A percentile compares a stretch with the other conserved stretches of the same genome.
Conservation (phyloP, 2,329 filamentous ascomycete genomes). For the Dactylellina cionopaga region DNA sequence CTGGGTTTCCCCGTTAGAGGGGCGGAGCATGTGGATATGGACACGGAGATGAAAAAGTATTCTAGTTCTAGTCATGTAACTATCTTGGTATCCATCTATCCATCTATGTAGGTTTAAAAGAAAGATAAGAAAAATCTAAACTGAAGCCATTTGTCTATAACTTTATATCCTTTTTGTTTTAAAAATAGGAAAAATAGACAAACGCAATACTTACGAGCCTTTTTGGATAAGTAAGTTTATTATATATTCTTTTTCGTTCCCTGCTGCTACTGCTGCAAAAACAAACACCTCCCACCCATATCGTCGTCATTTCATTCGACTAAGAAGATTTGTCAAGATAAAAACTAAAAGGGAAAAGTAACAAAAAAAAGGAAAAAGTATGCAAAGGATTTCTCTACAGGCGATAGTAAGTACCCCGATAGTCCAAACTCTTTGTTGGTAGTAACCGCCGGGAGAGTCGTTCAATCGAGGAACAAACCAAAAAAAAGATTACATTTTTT, state of each 20-base stretch:
- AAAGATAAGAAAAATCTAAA: too few species aligned
- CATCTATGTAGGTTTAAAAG: too few species aligned
- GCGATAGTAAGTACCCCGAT: conserved; percentile 19
- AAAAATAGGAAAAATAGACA: neutral
- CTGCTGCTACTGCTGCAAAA: neutral
- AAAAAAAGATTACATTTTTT: conserved; percentile 18
- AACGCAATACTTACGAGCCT: neutral
- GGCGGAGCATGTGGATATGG: too few species aligned
- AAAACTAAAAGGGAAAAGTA: conserved; percentile 1
- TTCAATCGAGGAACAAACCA: conserved; percentile 1
- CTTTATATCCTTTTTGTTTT: conserved; percentile 10
- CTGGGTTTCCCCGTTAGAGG: too few species aligned
- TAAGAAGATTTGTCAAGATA: conserved; percentile 3
- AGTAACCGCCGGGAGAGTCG: neutral
- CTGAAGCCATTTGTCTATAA: neutral
- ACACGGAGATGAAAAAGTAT: too few species aligned
- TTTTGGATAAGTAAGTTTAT: conserved; percentile 26
- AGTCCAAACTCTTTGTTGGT: neutral
- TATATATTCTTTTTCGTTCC: conserved; percentile 23
- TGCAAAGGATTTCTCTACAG: conserved; percentile 41
- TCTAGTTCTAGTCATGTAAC: too few species aligned
- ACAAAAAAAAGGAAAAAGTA: conserved; percentile 8
- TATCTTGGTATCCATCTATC: too few species aligned
- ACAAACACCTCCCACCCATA: conserved; percentile 15
- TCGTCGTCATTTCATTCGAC: conserved; percentile 28